Evolutionary conservation across 106 monocot genomes (phyloP).

Genomic region (Apostasia ramifera): DNA sequence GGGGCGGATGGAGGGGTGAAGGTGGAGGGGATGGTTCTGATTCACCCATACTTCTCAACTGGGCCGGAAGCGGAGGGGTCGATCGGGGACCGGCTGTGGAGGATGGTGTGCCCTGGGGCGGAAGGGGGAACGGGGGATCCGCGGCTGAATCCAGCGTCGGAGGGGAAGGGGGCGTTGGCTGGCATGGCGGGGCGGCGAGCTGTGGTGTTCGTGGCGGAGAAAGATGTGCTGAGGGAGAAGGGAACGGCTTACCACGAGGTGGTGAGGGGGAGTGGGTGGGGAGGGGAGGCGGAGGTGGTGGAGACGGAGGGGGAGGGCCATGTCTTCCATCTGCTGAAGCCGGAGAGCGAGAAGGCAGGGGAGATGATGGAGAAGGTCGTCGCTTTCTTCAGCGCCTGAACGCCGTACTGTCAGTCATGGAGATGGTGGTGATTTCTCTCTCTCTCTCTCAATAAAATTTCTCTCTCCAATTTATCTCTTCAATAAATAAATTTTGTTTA

Average conservation of each 20-base stretch:
- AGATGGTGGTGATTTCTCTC: too few relatives aligned
- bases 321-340: slow-evolving; percentile 24
- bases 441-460: too few relatives aligned
- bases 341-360: slow-evolving; percentile 10
- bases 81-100: slow-evolving; percentile 12
- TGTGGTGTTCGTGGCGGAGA: slow-evolving; percentile 22
- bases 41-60: slow-evolving; percentile 50
- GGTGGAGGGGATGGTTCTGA: slow-evolving; percentile 36
- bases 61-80: slow-evolving; percentile 7
- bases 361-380: slow-evolving; percentile 14
- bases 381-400: not conserved
- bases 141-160: slow-evolving; percentile 19
- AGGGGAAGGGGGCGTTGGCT: slow-evolving; percentile 15
- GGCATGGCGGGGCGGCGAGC: slow-evolving; percentile 6
- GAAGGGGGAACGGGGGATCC: slow-evolving; percentile 24
- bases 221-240: slow-evolving; percentile 17
- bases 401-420: too few relatives aligned
- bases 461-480: too few relatives aligned
- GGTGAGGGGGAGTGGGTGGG: slow-evolving; percentile 24
- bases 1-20: slow-evolving; percentile 6
- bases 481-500: too few relatives aligned
- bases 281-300: slow-evolving; percentile 16
- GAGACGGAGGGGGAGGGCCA: slow-evolving; percentile 24
- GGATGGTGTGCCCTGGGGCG: slow-evolving; percentile 14
- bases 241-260: slow-evolving; percentile 8